Evolutionary conservation across 2,329 filamentous ascomycete genomes (phyloP), one percentile per base, ranked within the genome.

Genomic region (Fusarium marasasianum): DNA sequence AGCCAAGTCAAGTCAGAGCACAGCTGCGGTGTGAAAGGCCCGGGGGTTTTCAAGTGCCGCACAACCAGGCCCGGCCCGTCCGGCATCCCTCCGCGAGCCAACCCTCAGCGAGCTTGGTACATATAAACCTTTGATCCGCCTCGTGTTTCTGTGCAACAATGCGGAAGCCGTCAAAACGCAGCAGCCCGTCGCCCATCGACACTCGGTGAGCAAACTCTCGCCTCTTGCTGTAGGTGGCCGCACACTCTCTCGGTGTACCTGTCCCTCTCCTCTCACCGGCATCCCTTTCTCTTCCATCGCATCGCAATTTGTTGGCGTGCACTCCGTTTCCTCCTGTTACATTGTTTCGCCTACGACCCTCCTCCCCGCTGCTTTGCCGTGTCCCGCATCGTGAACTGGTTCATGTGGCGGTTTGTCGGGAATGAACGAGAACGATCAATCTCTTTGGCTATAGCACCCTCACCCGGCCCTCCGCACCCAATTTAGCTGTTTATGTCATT

Each of bases 41-140:
- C 24, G 31, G 48, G 31, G 22, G 31, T 40, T 57, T 29, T 47
- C 33, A 54, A 54, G 50, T 54, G 68, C 66, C 61, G 67, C 41
- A 59, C 58, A 67, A 50, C 63, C 72, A 70, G 72, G 72, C 60
- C 70, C 72, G 72, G 72, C 64, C 72, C 72, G 72, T 51, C 67
- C 72, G 60, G 69, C 54, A 60, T 51, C 18, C 53, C 41, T 70
- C 69, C 72, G 56, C 56, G 64, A 50, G 31, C 63, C 57, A 60
- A 59, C 33, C 48, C 54, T 44, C 44, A 40, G 67, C 45, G 48
- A 48, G 29, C 44, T 56, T 56, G 43, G 57, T 60, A 45, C 57
- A 75, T 74, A 75, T 73, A 70, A 75, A 70, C 69, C 65, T 66
- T 74, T 55, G 44, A 51, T 63, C 68, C 54, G 64, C 72, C 57